These are phyloP conservation scores for Henckelia pumila DNA, from an alignment of 257 asterid species.

Conservation along the genomic window DNA sequence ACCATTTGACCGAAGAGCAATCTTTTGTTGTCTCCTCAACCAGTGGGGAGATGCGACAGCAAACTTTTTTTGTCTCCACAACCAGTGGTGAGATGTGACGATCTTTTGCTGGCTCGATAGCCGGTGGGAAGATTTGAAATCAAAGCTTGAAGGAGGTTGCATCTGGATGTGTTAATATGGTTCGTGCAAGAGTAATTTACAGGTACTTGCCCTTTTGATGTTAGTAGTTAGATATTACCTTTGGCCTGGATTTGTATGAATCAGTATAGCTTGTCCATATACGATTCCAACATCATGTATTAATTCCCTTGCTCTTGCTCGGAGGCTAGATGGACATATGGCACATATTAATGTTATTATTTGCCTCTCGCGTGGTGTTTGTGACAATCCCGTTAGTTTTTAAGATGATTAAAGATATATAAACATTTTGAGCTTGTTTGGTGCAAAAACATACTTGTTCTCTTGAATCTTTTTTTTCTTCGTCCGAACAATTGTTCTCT, in stretches of 20 bases:
- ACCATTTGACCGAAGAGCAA: neutral
- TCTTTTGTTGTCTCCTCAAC: neutral
- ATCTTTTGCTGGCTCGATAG: neutral
- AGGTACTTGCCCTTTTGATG: neutral
- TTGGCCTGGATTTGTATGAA: slow-evolving; percentile 2
- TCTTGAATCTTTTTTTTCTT: too few species aligned
- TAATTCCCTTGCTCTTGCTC: neutral
- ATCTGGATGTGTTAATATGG: slow-evolving; percentile 20
- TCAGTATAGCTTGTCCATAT: slow-evolving; percentile 9
- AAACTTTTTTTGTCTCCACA: neutral
- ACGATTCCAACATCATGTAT: neutral
- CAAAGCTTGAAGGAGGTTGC: slow-evolving; percentile 3
- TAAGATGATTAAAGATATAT: too few species aligned
- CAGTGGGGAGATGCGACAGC: neutral
- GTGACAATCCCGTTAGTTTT: too few species aligned
- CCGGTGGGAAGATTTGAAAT: slow-evolving; percentile 17
- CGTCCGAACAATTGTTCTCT: too few species aligned
- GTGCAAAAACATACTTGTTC: too few species aligned
- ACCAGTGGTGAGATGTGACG: slow-evolving; percentile 4
- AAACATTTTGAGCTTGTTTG: too few species aligned
- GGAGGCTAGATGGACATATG: neutral
- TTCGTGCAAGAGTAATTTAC: slow-evolving; percentile 13
- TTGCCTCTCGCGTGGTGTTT: neutral
- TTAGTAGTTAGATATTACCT: neutral
- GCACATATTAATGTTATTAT: neutral